Conservation (phyloP, 371 early-diverging fungal genomes). For the Rhizopus delemar region DNA sequence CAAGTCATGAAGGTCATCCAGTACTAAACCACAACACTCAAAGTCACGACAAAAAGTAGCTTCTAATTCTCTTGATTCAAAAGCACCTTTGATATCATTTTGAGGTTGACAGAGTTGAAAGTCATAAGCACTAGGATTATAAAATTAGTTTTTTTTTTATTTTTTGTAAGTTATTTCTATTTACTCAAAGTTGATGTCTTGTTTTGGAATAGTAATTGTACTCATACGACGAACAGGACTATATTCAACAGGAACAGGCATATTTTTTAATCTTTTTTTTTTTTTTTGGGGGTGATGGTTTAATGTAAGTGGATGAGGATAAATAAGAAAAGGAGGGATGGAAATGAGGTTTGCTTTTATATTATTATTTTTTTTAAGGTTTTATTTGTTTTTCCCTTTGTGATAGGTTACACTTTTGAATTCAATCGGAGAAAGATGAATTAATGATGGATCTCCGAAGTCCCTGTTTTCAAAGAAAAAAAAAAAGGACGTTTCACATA, state of each 20-base stretch:
- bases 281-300: too few species aligned
- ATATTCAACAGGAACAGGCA: slow-evolving; percentile 48
- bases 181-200: slow-evolving; percentile 44
- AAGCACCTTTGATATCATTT: slow-evolving; percentile 53
- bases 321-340: too few species aligned
- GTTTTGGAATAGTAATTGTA: slow-evolving; percentile 42
- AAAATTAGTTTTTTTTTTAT: neutral
- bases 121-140: slow-evolving; percentile 29
- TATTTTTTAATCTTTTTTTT: neutral
- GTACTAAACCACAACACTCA: slow-evolving; percentile 82
- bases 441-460: slow-evolving; percentile 17
- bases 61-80: slow-evolving; percentile 81
- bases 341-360: neutral
- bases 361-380: neutral
- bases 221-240: slow-evolving; percentile 40
- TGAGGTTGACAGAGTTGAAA: slow-evolving; percentile 45
- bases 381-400: neutral
- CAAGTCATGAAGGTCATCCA: slow-evolving; percentile 86
- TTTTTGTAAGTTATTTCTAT: neutral
- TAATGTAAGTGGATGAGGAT: too few species aligned
- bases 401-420: neutral
- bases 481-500: too few species aligned
- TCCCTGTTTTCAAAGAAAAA: neutral
- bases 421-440: neutral
- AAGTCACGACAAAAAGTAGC: slow-evolving; percentile 89